These are phyloP conservation scores for Nicotiana paniculata DNA, from an alignment of 257 asterid species.

Conservation along the genomic window DNA sequence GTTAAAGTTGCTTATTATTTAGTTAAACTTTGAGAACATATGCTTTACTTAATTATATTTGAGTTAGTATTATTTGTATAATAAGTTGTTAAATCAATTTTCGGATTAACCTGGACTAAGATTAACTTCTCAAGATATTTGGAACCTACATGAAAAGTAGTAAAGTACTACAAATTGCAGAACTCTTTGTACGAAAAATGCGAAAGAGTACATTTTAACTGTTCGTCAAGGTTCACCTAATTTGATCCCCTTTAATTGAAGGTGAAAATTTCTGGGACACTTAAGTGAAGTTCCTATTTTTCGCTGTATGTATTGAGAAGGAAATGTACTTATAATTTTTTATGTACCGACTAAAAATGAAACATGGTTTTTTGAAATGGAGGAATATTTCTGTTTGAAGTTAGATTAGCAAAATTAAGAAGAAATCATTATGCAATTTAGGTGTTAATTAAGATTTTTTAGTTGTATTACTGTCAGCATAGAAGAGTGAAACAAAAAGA, in stretches of 20 bases:
- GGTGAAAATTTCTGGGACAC: not conserved
- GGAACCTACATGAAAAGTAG: not conserved
- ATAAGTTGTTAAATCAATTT: not conserved
- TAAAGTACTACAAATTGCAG: not conserved
- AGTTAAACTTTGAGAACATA: not conserved
- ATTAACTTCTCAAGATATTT: not conserved
- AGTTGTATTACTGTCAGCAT: not conserved
- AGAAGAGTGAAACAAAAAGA: not conserved
- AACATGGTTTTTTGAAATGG: not conserved
- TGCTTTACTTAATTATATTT: not conserved
- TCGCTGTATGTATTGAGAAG: not conserved
- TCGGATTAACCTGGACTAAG: not conserved
- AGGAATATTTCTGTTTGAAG: not conserved
- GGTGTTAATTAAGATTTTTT: not conserved
- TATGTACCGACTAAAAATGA: not conserved
- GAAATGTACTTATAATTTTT: not conserved
- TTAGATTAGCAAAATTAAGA: not conserved
- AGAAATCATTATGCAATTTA: not conserved
- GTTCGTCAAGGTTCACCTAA: not conserved
- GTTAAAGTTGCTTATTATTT: not conserved
- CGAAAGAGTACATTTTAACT: not conserved
- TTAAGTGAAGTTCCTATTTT: not conserved
- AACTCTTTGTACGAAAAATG: not conserved
- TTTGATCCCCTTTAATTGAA: not conserved
- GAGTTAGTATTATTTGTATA: not conserved